Base-by-base conservation (phyloP, 768 basidiomycete genomes). In the Postia placenta region DNA sequence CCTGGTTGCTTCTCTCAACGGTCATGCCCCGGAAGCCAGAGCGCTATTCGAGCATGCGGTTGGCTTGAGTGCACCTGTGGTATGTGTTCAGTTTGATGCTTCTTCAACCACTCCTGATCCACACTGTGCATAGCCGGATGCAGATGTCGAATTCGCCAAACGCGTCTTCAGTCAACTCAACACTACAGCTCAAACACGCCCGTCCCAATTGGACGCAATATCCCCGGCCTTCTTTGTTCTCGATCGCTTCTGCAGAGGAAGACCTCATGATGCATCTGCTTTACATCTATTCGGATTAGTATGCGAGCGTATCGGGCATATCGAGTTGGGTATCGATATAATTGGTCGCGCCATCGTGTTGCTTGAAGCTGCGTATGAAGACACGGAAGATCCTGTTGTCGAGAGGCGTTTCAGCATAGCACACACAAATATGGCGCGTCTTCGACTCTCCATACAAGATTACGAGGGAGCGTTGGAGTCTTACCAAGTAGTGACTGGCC, bases 361-460 rank as follows among this genome's bases (percentile, higher is more conserved):
- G 9, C 69, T 98, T n/a, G 95, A 98, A 64, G 75, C 80, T 1
- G 75, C 78, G 23, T 99, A 96, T 67, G 96, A 99, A 63, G 81
- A 86, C 46, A 79, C 78, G 12, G 96, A 99, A 64, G 85, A 91
- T 46, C 66, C 83, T 1, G 68, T 72, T 20, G 79, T 91, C 11
- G 96, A 97, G 65, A 69, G 73, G 43, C 83, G 79, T 46, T 99
- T 86, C 60, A 80, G 78, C 4, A 79, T 92, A 33, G 89, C 93
- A 0, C 87, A 93, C 53, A 70, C 79, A 20, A 95, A 87, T 50
- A 69, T 92, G 6, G 96, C 85, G 0, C 80, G 96, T 9, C 63
- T 95, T 22, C 75, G 79, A 17, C 68, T 95, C n/a, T 72, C 83
- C 0, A 60, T 73, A 2, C 67, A 70, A 11, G 75, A 87, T 47